Percentiles rank a stretch among this genome's conserved stretches.
Evolutionary conservation across 345 rosid species (phyloP).

Genomic region (Physaria fendleri): DNA sequence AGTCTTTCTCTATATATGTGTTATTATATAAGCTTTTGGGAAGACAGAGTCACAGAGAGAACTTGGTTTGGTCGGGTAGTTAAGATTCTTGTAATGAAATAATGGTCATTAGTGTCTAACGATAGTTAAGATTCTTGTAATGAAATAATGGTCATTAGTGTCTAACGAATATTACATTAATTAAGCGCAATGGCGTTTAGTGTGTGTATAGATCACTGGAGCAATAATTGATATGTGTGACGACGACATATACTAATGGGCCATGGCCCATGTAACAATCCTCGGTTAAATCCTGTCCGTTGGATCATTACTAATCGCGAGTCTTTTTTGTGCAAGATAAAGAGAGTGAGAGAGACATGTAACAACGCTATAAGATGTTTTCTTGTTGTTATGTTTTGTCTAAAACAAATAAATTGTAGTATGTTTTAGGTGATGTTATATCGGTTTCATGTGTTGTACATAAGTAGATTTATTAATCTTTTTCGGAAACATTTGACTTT

Average conservation of each 20-base stretch:
- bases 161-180: not conserved
- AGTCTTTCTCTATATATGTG: not conserved
- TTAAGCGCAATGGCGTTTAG: constrained; percentile 12
- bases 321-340: not conserved
- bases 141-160: not conserved
- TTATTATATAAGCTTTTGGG: too few species aligned
- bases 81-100: not conserved
- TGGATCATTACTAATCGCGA: constrained; percentile 5
- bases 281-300: constrained; percentile 2
- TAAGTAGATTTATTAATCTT: too few species aligned
- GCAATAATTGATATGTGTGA: constrained; percentile 19
- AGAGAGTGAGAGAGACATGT: not conserved
- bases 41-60: too few species aligned
- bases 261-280: constrained; percentile 22
- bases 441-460: too few species aligned
- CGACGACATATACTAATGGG: constrained; percentile 6
- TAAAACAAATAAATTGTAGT: constrained; percentile 14
- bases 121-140: not conserved
- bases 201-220: not conserved
- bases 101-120: not conserved
- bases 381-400: too few species aligned
- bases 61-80: not conserved
- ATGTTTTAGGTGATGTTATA: constrained; percentile 26
- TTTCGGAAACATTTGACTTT: too few species aligned
- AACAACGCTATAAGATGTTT: too few species aligned